Evolutionary conservation across 805 yeast species (phyloP).

Genomic region (Phaffomyces thermotolerans): DNA sequence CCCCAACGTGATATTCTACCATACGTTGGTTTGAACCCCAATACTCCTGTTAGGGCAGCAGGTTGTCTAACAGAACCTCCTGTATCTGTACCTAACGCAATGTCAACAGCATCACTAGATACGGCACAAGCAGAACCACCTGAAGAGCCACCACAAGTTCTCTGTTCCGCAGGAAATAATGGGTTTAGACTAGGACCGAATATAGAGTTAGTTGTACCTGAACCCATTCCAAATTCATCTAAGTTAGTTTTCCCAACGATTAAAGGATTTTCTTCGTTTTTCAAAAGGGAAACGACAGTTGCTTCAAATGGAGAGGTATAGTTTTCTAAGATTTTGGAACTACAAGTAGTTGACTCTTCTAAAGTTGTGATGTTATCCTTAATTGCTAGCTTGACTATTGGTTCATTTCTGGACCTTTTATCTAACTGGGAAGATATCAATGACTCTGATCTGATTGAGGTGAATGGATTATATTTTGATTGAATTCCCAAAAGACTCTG

Average conservation of each 20-base stretch:
- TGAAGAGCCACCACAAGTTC: slow-evolving; percentile 83
- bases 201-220: slow-evolving; percentile 48
- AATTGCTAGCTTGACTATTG: slow-evolving; percentile 34
- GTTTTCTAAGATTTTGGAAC: slow-evolving; percentile 51
- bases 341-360: slow-evolving; percentile 69
- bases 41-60: slow-evolving; percentile 74
- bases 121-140: slow-evolving; percentile 97
- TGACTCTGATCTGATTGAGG: slow-evolving; percentile 26
- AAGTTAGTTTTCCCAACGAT: slow-evolving; percentile 78
- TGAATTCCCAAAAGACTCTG: slow-evolving; percentile 18
- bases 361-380: slow-evolving; percentile 79
- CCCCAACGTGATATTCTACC: slow-evolving; percentile 93
- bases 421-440: neutral
- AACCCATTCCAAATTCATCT: slow-evolving; percentile 99
- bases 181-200: slow-evolving; percentile 59
- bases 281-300: slow-evolving; percentile 54
- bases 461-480: slow-evolving; percentile 34
- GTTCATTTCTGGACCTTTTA: neutral
- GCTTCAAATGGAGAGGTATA: slow-evolving; percentile 79
- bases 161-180: slow-evolving; percentile 28
- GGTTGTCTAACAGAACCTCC: slow-evolving; percentile 96
- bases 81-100: slow-evolving; percentile 90
- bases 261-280: slow-evolving; percentile 39
- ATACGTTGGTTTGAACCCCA: slow-evolving; percentile 91
- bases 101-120: slow-evolving; percentile 59